Evolutionary conservation across 345 rosid genomes (phyloP).

Genomic region (Aquilaria malaccensis): DNA sequence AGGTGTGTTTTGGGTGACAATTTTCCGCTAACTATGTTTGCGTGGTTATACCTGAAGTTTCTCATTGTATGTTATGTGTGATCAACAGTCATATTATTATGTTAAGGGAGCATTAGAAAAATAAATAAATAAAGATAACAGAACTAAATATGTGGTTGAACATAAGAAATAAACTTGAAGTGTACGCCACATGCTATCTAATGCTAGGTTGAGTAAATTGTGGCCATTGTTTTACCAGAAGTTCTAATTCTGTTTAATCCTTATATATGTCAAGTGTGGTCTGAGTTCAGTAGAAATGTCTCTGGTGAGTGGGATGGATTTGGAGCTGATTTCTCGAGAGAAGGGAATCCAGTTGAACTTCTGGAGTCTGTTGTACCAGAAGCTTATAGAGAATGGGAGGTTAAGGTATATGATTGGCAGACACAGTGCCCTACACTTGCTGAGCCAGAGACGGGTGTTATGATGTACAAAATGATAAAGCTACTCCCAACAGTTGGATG

Average conservation of each 20-base stretch:
- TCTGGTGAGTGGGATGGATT: constrained; percentile 99
- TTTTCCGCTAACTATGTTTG: no score
- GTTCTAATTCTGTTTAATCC: constrained; percentile 10
- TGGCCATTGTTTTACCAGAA: not conserved
- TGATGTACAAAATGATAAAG: constrained; percentile 60
- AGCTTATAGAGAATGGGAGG: constrained; percentile 96
- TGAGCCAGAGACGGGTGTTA: constrained; percentile 22
- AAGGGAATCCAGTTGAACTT: constrained; percentile 70
- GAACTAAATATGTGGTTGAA: no score
- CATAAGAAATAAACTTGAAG: no score
- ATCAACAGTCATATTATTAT: no score
- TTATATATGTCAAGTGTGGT: constrained; percentile 38
- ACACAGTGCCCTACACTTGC: constrained; percentile 96
- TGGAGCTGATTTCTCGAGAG: constrained; percentile 74
- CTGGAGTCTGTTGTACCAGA: constrained; percentile 86
- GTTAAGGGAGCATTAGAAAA: no score
- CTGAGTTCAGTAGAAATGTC: constrained; percentile 60
- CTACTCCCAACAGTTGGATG: constrained; percentile 97
- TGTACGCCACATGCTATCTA: no score
- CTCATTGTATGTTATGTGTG: no score
- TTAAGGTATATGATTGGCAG: constrained; percentile 95
- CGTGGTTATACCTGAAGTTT: no score
- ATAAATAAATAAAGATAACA: no score
- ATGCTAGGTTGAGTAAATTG: no score
- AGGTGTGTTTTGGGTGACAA: no score